Conservation (phyloP, 163 green algal species). For the Chlamydomonas reinhardtii region DNA sequence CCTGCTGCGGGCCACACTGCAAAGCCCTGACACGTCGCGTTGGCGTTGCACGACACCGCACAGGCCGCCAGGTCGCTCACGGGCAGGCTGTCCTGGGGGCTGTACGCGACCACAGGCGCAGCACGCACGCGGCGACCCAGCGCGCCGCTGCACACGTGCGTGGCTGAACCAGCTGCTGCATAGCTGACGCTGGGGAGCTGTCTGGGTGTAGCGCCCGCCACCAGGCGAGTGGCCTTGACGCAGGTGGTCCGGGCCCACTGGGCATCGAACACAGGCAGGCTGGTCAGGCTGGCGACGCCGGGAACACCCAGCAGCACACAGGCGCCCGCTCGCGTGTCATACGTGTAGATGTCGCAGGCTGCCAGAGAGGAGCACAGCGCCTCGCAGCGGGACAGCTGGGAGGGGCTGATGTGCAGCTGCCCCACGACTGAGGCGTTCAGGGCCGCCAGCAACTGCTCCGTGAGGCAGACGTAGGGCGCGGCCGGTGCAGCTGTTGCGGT, state of each 20-base stretch:
- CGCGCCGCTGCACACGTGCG: not conserved
- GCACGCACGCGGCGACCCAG: not conserved
- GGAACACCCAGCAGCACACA: not conserved
- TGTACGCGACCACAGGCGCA: not conserved
- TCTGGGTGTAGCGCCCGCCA: not conserved
- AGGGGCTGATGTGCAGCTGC: not conserved
- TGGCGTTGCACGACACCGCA: not conserved
- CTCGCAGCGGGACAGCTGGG: not conserved
- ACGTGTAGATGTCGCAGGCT: not conserved
- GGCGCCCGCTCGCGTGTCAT: not conserved
- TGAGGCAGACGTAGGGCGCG: not conserved
- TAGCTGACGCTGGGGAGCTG: not conserved
- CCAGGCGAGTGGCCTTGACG: not conserved
- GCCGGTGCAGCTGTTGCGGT: not conserved
- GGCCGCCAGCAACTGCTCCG: not conserved
- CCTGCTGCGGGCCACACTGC: not conserved
- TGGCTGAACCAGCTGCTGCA: not conserved
- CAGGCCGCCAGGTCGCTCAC: not conserved
- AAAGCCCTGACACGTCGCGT: not conserved
- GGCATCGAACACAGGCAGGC: not conserved
- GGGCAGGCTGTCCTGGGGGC: not conserved
- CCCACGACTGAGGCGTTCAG: not conserved
- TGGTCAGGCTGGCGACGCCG: not conserved
- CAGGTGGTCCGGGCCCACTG: not conserved
- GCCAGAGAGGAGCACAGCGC: not conserved